Percentiles rank a stretch among this genome's conserved stretches.
Conservation (phyloP, 345 rosid genomes). For the Viola odorata region DNA sequence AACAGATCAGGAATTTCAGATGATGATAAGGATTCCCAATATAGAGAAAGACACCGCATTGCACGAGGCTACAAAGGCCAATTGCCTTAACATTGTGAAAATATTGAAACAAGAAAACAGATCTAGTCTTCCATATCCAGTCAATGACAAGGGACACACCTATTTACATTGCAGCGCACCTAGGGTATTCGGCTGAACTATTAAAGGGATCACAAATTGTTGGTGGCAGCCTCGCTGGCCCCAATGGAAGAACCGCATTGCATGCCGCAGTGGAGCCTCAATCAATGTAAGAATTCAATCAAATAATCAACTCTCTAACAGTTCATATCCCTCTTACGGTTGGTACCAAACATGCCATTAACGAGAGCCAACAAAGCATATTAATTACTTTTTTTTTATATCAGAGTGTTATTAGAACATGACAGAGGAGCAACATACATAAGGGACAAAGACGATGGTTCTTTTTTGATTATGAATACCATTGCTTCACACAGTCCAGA, state of each 20-base stretch:
- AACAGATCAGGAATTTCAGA: too few species aligned
- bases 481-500: background rate
- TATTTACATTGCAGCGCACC: background rate
- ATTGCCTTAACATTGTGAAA: background rate
- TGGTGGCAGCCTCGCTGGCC: too few species aligned
- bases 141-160: background rate
- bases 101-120: background rate
- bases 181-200: background rate
- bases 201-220: background rate
- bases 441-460: background rate
- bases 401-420: too few species aligned
- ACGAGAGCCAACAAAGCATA: too few species aligned
- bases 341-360: too few species aligned
- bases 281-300: too few species aligned
- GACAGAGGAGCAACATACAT: background rate
- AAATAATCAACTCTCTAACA: too few species aligned
- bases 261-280: background rate
- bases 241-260: constrained; percentile 4
- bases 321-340: too few species aligned
- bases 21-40: constrained; percentile 1
- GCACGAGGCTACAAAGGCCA: background rate
- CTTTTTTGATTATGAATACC: background rate
- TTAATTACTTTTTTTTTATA: too few species aligned
- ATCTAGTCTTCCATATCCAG: background rate
- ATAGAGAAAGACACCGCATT: constrained; percentile 4